A percentile compares a stretch with the other conserved stretches of the same genome.
These are phyloP conservation scores for Aspergillus hiratsukae DNA, from an alignment of 2,329 filamentous ascomycete genomes.

Conservation along the genomic window DNA sequence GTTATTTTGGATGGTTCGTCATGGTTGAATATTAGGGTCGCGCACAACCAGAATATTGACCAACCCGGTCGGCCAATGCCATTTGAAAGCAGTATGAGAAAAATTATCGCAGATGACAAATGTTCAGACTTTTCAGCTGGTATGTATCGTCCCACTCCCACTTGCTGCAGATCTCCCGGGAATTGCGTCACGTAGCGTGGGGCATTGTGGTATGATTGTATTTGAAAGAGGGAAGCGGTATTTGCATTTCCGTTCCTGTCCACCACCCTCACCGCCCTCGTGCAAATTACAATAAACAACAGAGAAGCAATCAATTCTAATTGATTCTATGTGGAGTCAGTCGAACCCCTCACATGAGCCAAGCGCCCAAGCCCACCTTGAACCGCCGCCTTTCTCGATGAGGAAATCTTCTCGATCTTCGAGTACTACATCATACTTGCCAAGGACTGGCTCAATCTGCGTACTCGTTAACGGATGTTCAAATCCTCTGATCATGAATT, in stretches of 20 bases:
- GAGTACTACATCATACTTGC: no score
- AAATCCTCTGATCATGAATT: no score
- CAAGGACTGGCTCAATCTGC: no score
- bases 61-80: background rate
- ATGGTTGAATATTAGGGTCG: background rate
- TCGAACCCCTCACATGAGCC: background rate
- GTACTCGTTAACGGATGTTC: no score
- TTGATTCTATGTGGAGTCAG: background rate
- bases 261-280: no score
- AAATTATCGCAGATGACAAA: no score
- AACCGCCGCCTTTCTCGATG: background rate
- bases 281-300: background rate
- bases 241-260: no score
- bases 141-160: background rate
- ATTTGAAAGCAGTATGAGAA: background rate
- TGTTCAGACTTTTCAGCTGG: background rate
- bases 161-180: background rate
- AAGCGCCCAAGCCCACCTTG: background rate
- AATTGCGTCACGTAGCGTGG: background rate
- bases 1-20: no score
- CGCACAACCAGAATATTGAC: background rate
- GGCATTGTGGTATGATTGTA: background rate
- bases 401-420: background rate
- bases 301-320: background rate
- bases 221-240: background rate